A percentile compares a stretch with the other conserved stretches of the same genome.
These are phyloP conservation scores for Cystobasidium slooffiae DNA, from an alignment of 1,284 basidiomycete species.

Conservation along the genomic window DNA sequence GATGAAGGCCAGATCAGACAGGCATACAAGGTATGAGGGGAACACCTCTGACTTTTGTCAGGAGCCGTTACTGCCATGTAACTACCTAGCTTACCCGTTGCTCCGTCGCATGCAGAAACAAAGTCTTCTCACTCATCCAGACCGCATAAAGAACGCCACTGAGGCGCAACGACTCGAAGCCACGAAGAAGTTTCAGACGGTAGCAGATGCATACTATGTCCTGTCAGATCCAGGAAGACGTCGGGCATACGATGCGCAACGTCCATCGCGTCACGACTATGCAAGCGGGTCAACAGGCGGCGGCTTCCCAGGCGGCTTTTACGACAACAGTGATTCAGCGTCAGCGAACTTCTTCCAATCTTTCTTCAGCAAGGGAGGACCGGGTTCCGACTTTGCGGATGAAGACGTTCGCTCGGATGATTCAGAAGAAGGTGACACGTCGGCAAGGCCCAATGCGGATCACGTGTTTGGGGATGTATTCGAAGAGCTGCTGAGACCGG, in stretches of 20 bases:
- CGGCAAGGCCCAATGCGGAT: constrained; percentile 35
- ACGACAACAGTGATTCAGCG: constrained; percentile 13
- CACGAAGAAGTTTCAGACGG: constrained; percentile 36
- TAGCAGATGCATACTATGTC: constrained; percentile 41
- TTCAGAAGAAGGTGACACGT: constrained; percentile 30
- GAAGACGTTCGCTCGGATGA: constrained; percentile 3
- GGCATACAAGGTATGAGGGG: constrained; percentile 39
- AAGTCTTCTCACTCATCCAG: constrained; percentile 34
- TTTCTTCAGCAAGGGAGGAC: constrained; percentile 33
- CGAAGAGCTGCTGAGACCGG: constrained; percentile 39
- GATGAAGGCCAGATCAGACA: constrained; percentile 34
- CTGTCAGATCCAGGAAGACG: constrained; percentile 30
- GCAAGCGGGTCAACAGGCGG: constrained; percentile 11
- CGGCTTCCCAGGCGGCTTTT: constrained; percentile 12
- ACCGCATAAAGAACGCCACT: constrained; percentile 39
- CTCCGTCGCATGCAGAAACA: constrained; percentile 20
- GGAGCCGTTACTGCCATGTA: not conserved
- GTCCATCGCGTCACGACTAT: constrained; percentile 15
- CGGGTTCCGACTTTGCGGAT: constrained; percentile 18
- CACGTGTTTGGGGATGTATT: constrained; percentile 41
- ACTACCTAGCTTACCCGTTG: not conserved
- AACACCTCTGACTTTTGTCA: not conserved
- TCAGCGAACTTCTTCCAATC: constrained; percentile 17
- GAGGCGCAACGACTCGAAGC: constrained; percentile 37
- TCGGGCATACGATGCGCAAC: constrained; percentile 34